A percentile compares a stretch with the other conserved stretches of the same genome.
Evolutionary conservation across 352 stramenopile species (phyloP).

Genomic region (Globisporangium okanoganense): DNA sequence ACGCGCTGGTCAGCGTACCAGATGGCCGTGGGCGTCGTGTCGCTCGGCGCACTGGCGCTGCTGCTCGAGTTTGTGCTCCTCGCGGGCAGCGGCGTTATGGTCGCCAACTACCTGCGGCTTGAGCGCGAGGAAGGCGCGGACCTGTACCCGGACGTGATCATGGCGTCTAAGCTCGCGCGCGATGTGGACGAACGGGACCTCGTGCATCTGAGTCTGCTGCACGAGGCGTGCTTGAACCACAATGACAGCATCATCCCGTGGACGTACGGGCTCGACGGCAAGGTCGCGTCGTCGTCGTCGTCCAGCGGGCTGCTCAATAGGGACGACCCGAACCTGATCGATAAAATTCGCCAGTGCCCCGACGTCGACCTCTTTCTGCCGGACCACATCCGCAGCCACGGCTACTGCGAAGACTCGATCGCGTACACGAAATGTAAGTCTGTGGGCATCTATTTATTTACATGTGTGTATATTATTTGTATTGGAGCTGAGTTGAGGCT

Average conservation of each 20-base stretch:
- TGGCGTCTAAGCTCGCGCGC: constrained; percentile 29
- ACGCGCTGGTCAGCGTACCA: constrained; percentile 15
- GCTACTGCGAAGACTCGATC: constrained; percentile 47
- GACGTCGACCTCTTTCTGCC: constrained; percentile 37
- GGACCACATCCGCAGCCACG: constrained; percentile 18
- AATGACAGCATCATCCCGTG: constrained; percentile 26
- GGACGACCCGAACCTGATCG: constrained; percentile 17
- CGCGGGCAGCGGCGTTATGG: not conserved
- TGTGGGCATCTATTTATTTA: not conserved
- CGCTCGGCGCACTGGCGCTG: constrained; percentile 11
- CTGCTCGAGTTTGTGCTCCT: constrained; percentile 15
- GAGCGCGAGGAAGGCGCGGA: constrained; percentile 28
- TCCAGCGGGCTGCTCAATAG: constrained; percentile 12
- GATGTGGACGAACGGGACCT: constrained; percentile 29
- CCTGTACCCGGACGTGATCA: constrained; percentile 42
- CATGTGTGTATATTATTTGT: not conserved
- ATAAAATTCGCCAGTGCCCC: constrained; percentile 29
- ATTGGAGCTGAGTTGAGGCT: no score
- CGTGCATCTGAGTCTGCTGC: constrained; percentile 49
- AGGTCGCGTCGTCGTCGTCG: not conserved
- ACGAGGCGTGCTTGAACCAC: constrained; percentile 36
- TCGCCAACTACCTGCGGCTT: constrained; percentile 12
- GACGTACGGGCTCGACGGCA: constrained; percentile 12
- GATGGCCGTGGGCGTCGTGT: constrained; percentile 7
- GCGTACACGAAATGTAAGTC: constrained; percentile 38